Percentiles rank a stretch among this genome's conserved stretches.
Evolutionary conservation across 202 grass and related monocot genomes (phyloP).

Genomic region (Bolboschoenoplectus hybrid): DNA sequence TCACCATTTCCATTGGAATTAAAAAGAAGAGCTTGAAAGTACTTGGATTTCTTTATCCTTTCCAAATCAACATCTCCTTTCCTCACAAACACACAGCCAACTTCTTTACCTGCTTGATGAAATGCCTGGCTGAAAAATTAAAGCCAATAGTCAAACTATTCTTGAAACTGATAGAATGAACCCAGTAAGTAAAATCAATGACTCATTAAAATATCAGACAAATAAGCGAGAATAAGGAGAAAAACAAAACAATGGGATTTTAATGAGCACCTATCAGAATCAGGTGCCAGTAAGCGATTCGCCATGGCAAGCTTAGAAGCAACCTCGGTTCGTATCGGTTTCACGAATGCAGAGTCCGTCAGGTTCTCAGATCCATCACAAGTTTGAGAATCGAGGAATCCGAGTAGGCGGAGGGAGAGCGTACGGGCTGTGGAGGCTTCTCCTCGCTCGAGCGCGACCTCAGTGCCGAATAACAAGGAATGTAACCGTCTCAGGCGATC

Average conservation of each 20-base stretch:
- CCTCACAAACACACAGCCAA: conserved; percentile 58
- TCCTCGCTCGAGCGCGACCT: conserved; percentile 62
- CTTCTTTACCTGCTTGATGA: conserved; percentile 68
- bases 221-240: not conserved
- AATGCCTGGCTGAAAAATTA: conserved; percentile 71
- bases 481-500: conserved; percentile 59
- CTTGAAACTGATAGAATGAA: not conserved
- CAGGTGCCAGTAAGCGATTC: conserved; percentile 45
- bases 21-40: conserved; percentile 61
- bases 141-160: conserved; percentile 39
- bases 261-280: conserved; percentile 67
- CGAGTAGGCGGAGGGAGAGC: conserved; percentile 82
- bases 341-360: conserved; percentile 50
- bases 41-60: conserved; percentile 73
- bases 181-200: not conserved
- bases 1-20: conserved; percentile 53
- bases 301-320: conserved; percentile 55
- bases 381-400: conserved; percentile 70
- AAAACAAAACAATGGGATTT: not conserved
- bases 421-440: conserved; percentile 56
- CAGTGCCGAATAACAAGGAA: conserved; percentile 74
- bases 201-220: not conserved
- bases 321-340: conserved; percentile 59
- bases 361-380: not conserved
- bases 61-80: conserved; percentile 61